Conservation (phyloP, 2,329 filamentous ascomycete genomes). For the Blastomyces gilchristii region DNA sequence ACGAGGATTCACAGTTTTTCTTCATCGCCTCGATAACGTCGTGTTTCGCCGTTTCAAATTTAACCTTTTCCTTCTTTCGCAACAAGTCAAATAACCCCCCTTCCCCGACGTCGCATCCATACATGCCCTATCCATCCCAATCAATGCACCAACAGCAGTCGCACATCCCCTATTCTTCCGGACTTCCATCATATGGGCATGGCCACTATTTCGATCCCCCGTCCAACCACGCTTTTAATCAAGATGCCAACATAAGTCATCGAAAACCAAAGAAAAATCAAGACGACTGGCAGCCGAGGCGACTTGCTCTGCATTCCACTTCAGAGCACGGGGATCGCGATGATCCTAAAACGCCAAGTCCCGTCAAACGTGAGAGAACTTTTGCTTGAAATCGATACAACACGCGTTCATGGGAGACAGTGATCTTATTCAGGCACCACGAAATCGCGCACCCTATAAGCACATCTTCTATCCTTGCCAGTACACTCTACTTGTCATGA, state of each 20-base stretch:
- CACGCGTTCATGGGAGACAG: neutral
- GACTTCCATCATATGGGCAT: constrained; percentile 20
- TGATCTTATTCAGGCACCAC: neutral
- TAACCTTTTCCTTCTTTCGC: constrained; percentile 48
- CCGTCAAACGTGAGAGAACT: constrained; percentile 23
- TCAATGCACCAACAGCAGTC: constrained; percentile 19
- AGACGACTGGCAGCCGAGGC: constrained; percentile 22
- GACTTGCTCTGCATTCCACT: constrained; percentile 25
- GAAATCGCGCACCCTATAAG: constrained; percentile 19
- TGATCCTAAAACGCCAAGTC: constrained; percentile 31
- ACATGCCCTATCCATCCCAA: constrained; percentile 19
- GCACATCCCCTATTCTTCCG: constrained; percentile 22
- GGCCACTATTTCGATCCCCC: constrained; percentile 6
- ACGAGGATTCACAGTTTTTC: constrained; percentile 23
- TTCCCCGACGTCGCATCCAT: constrained; percentile 17
- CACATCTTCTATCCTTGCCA: constrained; percentile 17
- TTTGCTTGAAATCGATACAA: constrained; percentile 14
- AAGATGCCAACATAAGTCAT: constrained; percentile 13
- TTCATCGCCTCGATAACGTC: constrained; percentile 34
- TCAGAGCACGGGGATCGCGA: constrained; percentile 24
- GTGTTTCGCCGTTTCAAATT: constrained; percentile 48
- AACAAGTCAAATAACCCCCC: constrained; percentile 32
- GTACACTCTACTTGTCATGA: constrained; percentile 11
- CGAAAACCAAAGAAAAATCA: constrained; percentile 18
- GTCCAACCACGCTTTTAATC: constrained; percentile 8